Conservation (phyloP, 192 early-diverging fungal species). For the Podila horticola region DNA sequence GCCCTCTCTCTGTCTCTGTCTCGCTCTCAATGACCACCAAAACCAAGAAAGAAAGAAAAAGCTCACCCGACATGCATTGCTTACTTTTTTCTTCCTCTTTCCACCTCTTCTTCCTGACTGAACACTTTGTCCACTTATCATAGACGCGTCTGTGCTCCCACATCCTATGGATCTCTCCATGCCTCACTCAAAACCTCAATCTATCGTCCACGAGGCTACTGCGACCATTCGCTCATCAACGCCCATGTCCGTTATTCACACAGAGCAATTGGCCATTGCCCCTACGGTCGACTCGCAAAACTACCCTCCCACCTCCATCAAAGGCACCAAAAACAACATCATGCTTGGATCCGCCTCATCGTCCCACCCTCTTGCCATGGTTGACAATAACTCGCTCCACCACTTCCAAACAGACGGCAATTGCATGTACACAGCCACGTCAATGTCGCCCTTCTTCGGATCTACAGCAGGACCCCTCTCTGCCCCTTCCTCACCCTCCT, state of each 20-base stretch:
- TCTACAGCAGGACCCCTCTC: conserved; percentile 8
- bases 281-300: conserved; percentile 23
- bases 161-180: no score
- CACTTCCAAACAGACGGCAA: conserved; percentile 34
- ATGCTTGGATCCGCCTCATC: conserved; percentile 25
- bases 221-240: neutral
- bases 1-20: no score
- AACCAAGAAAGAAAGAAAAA: no score
- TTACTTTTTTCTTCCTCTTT: no score
- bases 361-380: conserved; percentile 27
- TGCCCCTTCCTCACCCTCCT: conserved; percentile 3
- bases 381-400: conserved; percentile 34
- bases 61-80: no score
- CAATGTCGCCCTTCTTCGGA: conserved; percentile 10
- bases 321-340: conserved; percentile 34
- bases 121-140: no score
- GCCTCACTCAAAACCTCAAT: neutral
- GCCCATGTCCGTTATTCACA: conserved; percentile 4
- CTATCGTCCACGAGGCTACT: neutral
- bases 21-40: no score
- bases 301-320: conserved; percentile 10
- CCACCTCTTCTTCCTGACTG: no score
- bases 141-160: no score
- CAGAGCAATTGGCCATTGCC: conserved; percentile 13
- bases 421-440: conserved; percentile 8